Evolutionary conservation across 75 land plant genomes (phyloP), one percentile per base, ranked within the genome.

Genomic region (Adiantum capillusveneris): DNA sequence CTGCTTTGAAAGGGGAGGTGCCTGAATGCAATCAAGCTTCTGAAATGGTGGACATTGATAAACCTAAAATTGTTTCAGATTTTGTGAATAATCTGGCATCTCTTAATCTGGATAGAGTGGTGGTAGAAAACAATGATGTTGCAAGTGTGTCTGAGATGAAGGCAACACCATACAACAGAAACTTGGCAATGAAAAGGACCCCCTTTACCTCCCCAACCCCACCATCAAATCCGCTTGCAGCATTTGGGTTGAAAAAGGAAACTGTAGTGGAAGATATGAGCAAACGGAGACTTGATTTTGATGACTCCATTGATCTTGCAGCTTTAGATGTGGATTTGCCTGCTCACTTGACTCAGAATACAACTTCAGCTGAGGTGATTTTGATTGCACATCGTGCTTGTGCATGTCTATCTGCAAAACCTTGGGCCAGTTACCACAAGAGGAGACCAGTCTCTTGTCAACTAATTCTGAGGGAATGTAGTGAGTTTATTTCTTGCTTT

Each of bases 211-310:
- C 49, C 17, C 49, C 49, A 46, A 46, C 49, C 2, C 49, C 49
- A n/a, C 49, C 49, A 7, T 46, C 49, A 2, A 46, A 46, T 46
- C 49, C 49, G 14, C 49, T 46, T 46, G 49, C 49, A 46, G 6
- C 17, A 17, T 20, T n/a, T 17, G 17, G 49, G 14, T 20, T 46
- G 49, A 17, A 2, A 46, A 46, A 7, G 49, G 49, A 46, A 17
- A 46, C 21, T 46, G 3, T 17, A 17, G 21, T n/a, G 49, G 21
- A 46, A 46, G 49, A 46, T 17, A 6, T 46, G n/a, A 20, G 49
- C 49, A 46, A 46, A 46, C 6, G 49, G 17, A 46, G 49, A 14
- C 49, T 46, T 17, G 49, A 46, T 5, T 46, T 46, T 46, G 21
- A 17, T 46, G 49, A 46, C 14, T 6, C 49, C 17, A 46, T 17